Conservation (phyloP, 2,329 filamentous ascomycete species). For the Cytospora schulzeri region DNA sequence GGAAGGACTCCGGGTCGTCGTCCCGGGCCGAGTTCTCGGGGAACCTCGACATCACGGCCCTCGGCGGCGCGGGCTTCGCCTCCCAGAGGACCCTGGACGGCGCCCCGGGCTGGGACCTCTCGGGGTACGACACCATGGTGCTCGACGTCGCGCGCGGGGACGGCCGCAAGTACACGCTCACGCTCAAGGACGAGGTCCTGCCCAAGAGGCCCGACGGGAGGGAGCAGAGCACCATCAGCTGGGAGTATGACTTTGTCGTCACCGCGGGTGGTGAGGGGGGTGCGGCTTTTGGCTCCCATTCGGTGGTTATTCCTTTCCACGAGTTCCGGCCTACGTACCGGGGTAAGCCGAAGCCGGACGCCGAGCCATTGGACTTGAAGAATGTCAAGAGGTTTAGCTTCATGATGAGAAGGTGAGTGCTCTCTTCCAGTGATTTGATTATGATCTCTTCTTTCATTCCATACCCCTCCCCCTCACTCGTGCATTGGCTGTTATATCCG, state of each 20-base stretch:
- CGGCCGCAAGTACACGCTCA: conserved; percentile 71
- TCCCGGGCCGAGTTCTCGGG: conserved; percentile 44
- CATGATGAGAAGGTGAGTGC: conserved; percentile 76
- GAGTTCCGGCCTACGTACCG: conserved; percentile 73
- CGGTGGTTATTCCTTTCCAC: conserved; percentile 63
- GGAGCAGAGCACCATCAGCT: conserved; percentile 72
- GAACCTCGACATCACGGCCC: conserved; percentile 63
- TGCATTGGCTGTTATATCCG: too few species aligned
- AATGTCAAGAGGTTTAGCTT: conserved; percentile 69
- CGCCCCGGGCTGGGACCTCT: conserved; percentile 28
- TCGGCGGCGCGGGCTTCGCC: conserved; percentile 81
- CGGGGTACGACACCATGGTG: conserved; percentile 46
- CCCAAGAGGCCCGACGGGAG: conserved; percentile 61
- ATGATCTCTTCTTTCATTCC: neutral
- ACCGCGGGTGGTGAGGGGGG: conserved; percentile 23
- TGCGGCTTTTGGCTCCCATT: conserved; percentile 34
- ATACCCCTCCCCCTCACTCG: too few species aligned
- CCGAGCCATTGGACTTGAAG: conserved; percentile 58
- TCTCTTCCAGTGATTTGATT: neutral
- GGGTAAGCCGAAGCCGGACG: conserved; percentile 65
- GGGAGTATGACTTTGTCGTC: conserved; percentile 68
- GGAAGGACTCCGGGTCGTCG: neutral
- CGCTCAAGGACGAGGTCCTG: conserved; percentile 70
- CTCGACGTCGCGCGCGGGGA: conserved; percentile 66
- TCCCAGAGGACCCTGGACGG: conserved; percentile 66